Percentiles rank a stretch among this genome's conserved stretches.
Conservation (phyloP, 2,329 filamentous ascomycete genomes). For the Domatiomyces globalis region DNA sequence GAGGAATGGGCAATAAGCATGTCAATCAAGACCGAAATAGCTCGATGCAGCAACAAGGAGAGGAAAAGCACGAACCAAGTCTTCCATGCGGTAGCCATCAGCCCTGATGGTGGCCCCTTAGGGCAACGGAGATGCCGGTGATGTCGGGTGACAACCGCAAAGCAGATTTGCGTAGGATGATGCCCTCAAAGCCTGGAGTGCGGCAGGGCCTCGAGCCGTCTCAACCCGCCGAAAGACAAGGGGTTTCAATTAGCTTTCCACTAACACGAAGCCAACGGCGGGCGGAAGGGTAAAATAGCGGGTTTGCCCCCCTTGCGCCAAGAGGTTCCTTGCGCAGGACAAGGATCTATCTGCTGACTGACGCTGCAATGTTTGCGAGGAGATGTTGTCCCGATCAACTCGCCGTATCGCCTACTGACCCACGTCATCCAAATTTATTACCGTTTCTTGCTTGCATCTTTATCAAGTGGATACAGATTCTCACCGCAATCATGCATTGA, state of each 20-base stretch:
- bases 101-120: too few relatives aligned
- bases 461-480: not conserved
- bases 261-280: not conserved
- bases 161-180: not conserved
- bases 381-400: not conserved
- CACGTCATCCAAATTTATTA: not conserved
- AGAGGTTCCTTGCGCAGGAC: not conserved
- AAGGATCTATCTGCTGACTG: not conserved
- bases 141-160: not conserved
- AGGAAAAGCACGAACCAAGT: too few relatives aligned
- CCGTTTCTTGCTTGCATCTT: not conserved
- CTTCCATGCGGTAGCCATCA: too few relatives aligned
- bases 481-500: not conserved
- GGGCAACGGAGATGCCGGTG: too few relatives aligned
- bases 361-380: not conserved
- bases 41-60: too few relatives aligned
- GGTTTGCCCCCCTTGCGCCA: not conserved
- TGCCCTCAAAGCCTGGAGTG: not conserved
- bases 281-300: not conserved
- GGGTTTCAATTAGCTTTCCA: not conserved
- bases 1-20: too few relatives aligned
- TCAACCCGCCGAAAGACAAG: not conserved
- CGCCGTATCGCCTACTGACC: not conserved
- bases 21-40: too few relatives aligned
- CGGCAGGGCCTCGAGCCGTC: not conserved